Conservation (phyloP, 2,329 filamentous ascomycete species). For the Botrytis squamosa region DNA sequence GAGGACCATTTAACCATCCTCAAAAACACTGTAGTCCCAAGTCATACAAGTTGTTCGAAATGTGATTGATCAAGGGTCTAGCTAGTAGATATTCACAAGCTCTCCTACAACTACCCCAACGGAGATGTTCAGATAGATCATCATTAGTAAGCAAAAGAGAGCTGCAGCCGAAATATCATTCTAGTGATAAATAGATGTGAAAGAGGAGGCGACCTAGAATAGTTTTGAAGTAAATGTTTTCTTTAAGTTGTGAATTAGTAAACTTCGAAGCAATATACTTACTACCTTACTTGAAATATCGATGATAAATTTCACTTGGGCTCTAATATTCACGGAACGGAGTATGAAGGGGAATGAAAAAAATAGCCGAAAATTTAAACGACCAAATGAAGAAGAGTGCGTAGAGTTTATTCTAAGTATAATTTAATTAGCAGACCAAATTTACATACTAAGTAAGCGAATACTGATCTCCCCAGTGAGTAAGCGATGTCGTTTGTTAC, state of each 20-base stretch:
- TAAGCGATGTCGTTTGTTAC: rapidly evolving
- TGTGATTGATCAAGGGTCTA: rapidly evolving
- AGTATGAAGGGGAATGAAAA: not conserved
- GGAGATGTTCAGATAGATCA: not conserved
- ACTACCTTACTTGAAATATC: not conserved
- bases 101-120: not conserved
- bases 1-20: not conserved
- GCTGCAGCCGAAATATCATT: not conserved
- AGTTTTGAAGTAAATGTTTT: no score
- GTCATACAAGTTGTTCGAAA: not conserved
- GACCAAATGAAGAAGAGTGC: not conserved
- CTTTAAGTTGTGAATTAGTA: no score
- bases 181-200: not conserved
- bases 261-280: no score
- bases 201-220: rapidly evolving
- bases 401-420: not conserved
- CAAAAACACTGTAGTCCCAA: not conserved
- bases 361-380: not conserved
- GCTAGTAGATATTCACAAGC: rapidly evolving
- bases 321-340: not conserved
- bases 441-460: rapidly evolving
- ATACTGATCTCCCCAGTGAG: rapidly evolving
- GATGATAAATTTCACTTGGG: not conserved
- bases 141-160: not conserved
- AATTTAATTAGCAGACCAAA: not conserved